Evolutionary conservation across 2,329 filamentous ascomycete genomes (phyloP).

Genomic region (Paecilomyces dactylethromorphus): DNA sequence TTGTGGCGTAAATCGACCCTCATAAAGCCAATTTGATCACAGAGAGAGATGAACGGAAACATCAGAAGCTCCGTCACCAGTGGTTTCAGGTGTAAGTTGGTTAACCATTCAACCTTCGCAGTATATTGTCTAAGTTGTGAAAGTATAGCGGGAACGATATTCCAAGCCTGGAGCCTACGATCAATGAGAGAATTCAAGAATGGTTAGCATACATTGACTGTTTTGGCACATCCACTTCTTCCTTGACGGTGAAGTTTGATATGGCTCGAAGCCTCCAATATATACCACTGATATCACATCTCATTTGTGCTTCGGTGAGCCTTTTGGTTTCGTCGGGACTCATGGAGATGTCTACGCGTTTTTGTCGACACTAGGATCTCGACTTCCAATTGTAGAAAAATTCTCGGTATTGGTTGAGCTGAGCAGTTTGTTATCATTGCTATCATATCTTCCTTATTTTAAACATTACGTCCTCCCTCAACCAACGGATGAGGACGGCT

Average conservation of each 20-base stretch:
- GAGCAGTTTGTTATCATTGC: background rate
- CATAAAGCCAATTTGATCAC: background rate
- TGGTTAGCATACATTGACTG: background rate
- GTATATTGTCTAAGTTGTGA: no score
- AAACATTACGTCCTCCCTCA: background rate
- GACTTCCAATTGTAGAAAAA: background rate
- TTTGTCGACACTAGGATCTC: background rate
- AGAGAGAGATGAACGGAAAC: background rate
- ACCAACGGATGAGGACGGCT: background rate
- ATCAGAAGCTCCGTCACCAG: background rate
- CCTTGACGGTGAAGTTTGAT: background rate
- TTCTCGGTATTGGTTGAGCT: background rate
- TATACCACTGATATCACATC: background rate
- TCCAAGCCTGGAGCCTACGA: background rate
- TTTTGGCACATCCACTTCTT: background rate
- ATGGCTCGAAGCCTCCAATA: background rate
- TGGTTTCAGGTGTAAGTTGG: background rate
- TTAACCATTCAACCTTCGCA: background rate
- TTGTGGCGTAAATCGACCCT: background rate
- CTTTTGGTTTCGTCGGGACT: background rate
- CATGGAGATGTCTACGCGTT: background rate
- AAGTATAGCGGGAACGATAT: background rate
- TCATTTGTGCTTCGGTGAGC: background rate
- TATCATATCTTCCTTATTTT: background rate
- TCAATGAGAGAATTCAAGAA: background rate